Conservation (phyloP, 257 asterid genomes). For the Solanum corneliomulleri region DNA sequence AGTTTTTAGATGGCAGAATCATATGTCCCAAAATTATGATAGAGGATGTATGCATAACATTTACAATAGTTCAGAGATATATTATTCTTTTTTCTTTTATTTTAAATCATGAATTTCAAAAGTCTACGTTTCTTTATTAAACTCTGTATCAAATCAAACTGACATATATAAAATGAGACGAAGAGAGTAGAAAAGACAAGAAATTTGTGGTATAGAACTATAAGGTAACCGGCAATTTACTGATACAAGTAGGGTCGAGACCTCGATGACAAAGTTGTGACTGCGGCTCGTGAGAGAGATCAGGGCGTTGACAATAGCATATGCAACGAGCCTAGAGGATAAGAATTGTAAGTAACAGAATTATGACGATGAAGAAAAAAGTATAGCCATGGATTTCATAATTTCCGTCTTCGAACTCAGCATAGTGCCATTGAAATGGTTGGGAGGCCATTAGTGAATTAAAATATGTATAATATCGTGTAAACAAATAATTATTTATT, state of each 20-base stretch:
- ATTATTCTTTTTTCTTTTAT: too few species aligned
- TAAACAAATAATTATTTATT: background rate
- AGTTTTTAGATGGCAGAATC: too few species aligned
- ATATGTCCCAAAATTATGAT: too few species aligned
- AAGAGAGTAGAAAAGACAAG: background rate
- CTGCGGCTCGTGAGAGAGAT: slow-evolving; percentile 12
- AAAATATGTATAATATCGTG: background rate
- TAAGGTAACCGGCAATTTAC: slow-evolving; percentile 31
- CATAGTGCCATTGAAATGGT: slow-evolving; percentile 59
- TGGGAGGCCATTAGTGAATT: background rate
- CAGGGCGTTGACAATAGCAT: slow-evolving; percentile 13
- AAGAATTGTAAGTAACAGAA: slow-evolving; percentile 27
- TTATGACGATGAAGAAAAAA: slow-evolving; percentile 39
- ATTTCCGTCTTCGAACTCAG: slow-evolving; percentile 58
- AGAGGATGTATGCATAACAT: too few species aligned
- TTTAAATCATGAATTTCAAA: too few species aligned
- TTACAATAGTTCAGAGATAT: too few species aligned
- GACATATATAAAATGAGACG: too few species aligned
- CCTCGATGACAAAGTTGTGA: slow-evolving; percentile 14
- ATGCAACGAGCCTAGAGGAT: slow-evolving; percentile 52
- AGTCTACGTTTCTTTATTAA: accelerated
- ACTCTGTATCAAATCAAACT: accelerated
- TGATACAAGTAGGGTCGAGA: slow-evolving; percentile 28
- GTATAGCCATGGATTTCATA: slow-evolving; percentile 57
- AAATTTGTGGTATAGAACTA: background rate